Evolutionary conservation across 2,329 filamentous ascomycete species (phyloP).

Genomic region (Calonectria leucothoes): DNA sequence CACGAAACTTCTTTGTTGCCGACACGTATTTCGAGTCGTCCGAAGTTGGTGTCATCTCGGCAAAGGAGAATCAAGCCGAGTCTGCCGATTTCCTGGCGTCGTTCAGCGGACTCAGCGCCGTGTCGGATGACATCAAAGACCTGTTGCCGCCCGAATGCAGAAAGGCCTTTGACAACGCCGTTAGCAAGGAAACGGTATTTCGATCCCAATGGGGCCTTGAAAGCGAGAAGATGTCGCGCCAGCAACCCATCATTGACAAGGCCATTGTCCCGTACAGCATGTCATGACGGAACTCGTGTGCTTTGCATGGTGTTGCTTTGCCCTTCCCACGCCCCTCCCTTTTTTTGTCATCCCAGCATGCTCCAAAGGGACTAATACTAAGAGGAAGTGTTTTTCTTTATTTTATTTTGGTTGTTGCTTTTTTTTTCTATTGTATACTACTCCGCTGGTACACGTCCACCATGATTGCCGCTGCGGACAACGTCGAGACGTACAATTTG

Average conservation of each 20-base stretch:
- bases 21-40: constrained; percentile 67
- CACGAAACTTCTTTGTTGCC: constrained; percentile 68
- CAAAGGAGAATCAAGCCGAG: constrained; percentile 57
- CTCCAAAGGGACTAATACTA: neutral
- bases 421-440: constrained; percentile 4
- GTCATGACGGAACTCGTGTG: constrained; percentile 36
- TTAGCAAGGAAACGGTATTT: constrained; percentile 76
- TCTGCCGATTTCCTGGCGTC: constrained; percentile 61
- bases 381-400: neutral
- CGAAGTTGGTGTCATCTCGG: constrained; percentile 57
- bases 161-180: constrained; percentile 76
- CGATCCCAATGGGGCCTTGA: constrained; percentile 81
- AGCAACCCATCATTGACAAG: constrained; percentile 70
- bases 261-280: constrained; percentile 70
- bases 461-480: neutral
- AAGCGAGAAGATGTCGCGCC: constrained; percentile 63
- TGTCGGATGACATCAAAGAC: constrained; percentile 73
- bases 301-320: neutral
- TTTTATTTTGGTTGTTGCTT: neutral
- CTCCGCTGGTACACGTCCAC: neutral
- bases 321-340: neutral
- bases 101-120: constrained; percentile 71
- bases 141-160: constrained; percentile 78
- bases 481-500: constrained; percentile 1
- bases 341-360: neutral